phyloP scores from a whole-genome alignment of 345 rosid species.

The Gossypium rotundifolium region DNA sequence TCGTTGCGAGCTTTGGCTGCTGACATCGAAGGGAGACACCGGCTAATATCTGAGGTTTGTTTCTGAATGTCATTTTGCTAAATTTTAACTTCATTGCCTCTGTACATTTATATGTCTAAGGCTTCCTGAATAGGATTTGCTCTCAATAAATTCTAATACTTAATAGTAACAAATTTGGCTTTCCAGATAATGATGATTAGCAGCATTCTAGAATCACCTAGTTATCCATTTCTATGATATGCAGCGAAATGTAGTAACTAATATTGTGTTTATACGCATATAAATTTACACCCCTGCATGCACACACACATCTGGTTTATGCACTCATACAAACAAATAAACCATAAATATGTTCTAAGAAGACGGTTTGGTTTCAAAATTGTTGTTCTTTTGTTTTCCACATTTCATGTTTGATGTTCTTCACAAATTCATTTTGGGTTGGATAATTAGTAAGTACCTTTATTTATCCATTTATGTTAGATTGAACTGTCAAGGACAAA shows the following conservation, averaged over 20 bases:
- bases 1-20: slow-evolving; percentile 59
- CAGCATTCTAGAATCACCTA: not conserved
- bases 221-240: not conserved
- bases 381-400: not conserved
- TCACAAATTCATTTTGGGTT: not conserved
- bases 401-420: not conserved
- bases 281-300: not conserved
- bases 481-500: not conserved
- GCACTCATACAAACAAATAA: not conserved
- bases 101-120: not conserved
- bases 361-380: not conserved
- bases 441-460: not conserved
- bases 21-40: slow-evolving; percentile 64
- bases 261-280: not conserved
- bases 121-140: slow-evolving; percentile 2
- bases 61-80: slow-evolving; percentile 1
- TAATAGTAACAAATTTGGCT: not conserved
- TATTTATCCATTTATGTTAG: not conserved
- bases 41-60: slow-evolving; percentile 66
- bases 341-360: not conserved
- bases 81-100: slow-evolving; percentile 4
- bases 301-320: not conserved
- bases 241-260: not conserved
- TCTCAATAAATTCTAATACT: not conserved
- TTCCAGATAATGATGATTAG: not conserved